phyloP scores from a whole-genome alignment of 2,329 filamentous ascomycete genomes.

The Colletotrichum costaricense region DNA sequence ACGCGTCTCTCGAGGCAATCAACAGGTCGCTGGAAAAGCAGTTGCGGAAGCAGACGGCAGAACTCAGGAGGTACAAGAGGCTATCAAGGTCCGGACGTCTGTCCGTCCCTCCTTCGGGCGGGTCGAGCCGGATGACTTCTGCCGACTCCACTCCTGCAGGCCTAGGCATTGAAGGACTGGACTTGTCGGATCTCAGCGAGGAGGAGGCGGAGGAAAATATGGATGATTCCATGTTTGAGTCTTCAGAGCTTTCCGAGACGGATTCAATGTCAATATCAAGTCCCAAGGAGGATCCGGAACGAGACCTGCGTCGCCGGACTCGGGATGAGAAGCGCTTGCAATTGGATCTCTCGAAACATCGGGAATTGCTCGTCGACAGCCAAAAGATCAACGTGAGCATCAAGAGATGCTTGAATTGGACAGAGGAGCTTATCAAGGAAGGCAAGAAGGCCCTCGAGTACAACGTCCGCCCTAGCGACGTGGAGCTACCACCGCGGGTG shows the following conservation, averaged over 20 bases:
- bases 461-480: slow-evolving; percentile 80
- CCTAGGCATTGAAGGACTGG: slow-evolving; percentile 55
- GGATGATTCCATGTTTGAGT: slow-evolving; percentile 51
- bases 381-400: slow-evolving; percentile 97
- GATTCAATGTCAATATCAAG: slow-evolving; percentile 52
- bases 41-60: slow-evolving; percentile 88
- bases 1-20: slow-evolving; percentile 93
- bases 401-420: slow-evolving; percentile 88
- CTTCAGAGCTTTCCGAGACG: slow-evolving; percentile 54
- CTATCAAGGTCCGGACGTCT: slow-evolving; percentile 84
- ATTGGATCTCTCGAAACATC: slow-evolving; percentile 88
- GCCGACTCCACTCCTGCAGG: slow-evolving; percentile 52
- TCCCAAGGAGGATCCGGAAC: slow-evolving; percentile 43
- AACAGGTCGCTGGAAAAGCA: slow-evolving; percentile 93
- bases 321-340: slow-evolving; percentile 86
- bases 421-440: slow-evolving; percentile 89
- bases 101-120: slow-evolving; percentile 61
- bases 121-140: slow-evolving; percentile 56
- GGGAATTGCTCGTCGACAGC: slow-evolving; percentile 87
- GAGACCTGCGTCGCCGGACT: slow-evolving; percentile 67
- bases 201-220: slow-evolving; percentile 57
- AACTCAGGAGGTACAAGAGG: slow-evolving; percentile 87
- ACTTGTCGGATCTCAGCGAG: slow-evolving; percentile 64
- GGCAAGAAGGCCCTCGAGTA: slow-evolving; percentile 90
- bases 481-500: slow-evolving; percentile 84